A percentile compares a stretch with the other conserved stretches of the same genome.
These are phyloP conservation scores for Pestalotiopsis sp. DNA, from an alignment of 2,329 filamentous ascomycete species.

Conservation along the genomic window DNA sequence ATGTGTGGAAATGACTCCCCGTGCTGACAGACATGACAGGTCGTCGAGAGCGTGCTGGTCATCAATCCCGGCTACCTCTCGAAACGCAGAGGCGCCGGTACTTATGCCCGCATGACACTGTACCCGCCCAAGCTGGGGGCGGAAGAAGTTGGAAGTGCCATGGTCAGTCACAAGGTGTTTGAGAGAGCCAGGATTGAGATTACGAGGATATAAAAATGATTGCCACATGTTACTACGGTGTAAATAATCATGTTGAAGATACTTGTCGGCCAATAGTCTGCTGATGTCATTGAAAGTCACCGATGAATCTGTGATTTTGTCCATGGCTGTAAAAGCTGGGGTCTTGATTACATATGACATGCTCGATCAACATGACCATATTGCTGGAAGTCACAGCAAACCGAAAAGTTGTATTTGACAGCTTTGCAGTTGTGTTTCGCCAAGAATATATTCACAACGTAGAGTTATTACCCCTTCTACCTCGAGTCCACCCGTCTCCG, in stretches of 20 bases:
- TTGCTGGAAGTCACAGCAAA: background rate
- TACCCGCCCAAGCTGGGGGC: slow-evolving; percentile 65
- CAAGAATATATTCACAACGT: background rate
- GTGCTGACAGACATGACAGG: slow-evolving; percentile 50
- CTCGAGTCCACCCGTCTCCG: slow-evolving; percentile 57
- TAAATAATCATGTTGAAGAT: no score
- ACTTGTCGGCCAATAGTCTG: no score
- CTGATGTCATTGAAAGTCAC: no score
- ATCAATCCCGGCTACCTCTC: slow-evolving; percentile 90
- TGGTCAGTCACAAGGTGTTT: slow-evolving; percentile 77
- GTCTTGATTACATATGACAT: no score
- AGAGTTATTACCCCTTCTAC: slow-evolving; percentile 20
- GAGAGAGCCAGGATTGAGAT: slow-evolving; percentile 87
- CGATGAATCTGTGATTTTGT: background rate
- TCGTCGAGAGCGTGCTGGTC: slow-evolving; percentile 85
- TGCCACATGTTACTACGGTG: no score
- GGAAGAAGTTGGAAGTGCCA: slow-evolving; percentile 57
- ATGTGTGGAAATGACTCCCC: slow-evolving; percentile 16
- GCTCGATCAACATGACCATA: no score
- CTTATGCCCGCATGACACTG: slow-evolving; percentile 80
- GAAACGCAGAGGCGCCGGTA: slow-evolving; percentile 82
- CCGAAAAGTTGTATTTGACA: background rate
- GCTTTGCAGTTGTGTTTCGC: background rate
- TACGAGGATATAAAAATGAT: slow-evolving; percentile 65
- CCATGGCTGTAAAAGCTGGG: background rate